Evolutionary conservation across 495 filamentous ascomycete species (phyloP).

Genomic region (Penicillium verhagenii): DNA sequence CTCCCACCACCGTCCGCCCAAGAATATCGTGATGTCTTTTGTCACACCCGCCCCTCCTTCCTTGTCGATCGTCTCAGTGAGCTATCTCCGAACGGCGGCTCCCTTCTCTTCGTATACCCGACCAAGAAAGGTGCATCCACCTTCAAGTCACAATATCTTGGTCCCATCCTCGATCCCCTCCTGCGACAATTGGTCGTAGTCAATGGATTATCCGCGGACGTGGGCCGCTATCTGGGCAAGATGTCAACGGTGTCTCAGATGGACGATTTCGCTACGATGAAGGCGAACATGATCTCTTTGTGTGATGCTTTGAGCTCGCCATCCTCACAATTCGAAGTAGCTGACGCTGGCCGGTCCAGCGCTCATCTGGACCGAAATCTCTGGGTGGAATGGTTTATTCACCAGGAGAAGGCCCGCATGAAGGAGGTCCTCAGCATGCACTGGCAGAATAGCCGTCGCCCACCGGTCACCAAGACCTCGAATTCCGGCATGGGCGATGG

Average conservation of each 20-base stretch:
- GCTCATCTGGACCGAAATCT: slow-evolving; percentile 54
- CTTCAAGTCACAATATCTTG: slow-evolving; percentile 64
- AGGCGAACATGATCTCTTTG: slow-evolving; percentile 48
- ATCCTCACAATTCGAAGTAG: slow-evolving; percentile 46
- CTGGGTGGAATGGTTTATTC: slow-evolving; percentile 71
- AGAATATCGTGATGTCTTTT: slow-evolving; percentile 63
- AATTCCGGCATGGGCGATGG: slow-evolving; percentile 30
- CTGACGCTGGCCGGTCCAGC: slow-evolving; percentile 52
- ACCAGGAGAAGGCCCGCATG: slow-evolving; percentile 68
- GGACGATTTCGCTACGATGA: slow-evolving; percentile 57
- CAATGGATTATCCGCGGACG: slow-evolving; percentile 59
- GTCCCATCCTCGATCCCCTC: slow-evolving; percentile 65
- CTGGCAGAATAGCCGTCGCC: slow-evolving; percentile 51
- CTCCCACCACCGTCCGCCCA: slow-evolving; percentile 62
- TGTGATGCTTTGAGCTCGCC: slow-evolving; percentile 43
- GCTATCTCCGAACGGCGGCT: slow-evolving; percentile 58
- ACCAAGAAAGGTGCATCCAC: slow-evolving; percentile 61
- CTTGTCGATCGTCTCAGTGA: slow-evolving; percentile 68
- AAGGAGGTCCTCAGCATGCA: slow-evolving; percentile 58
- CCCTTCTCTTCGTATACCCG: slow-evolving; percentile 68
- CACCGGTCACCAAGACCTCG: slow-evolving; percentile 38
- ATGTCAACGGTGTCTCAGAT: slow-evolving; percentile 59
- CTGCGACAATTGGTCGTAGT: slow-evolving; percentile 64
- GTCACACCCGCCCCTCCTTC: slow-evolving; percentile 52
- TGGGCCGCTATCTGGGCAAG: slow-evolving; percentile 56